phyloP scores from a whole-genome alignment of 2,329 filamentous ascomycete genomes.

The Chaetomium sp. region DNA sequence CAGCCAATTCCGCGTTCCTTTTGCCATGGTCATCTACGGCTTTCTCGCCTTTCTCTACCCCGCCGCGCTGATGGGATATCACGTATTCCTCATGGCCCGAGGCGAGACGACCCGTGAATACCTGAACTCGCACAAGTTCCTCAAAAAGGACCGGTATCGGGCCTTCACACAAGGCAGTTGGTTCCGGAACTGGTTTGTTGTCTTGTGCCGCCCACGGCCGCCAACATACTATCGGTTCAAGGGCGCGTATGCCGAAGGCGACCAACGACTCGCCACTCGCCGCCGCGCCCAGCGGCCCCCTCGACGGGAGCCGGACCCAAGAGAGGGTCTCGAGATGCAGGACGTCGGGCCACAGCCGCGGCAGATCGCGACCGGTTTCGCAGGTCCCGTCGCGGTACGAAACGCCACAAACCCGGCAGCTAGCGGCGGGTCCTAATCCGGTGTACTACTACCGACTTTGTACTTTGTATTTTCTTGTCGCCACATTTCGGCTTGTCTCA shows the following conservation, averaged over 20 bases:
- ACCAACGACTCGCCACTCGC: constrained; percentile 66
- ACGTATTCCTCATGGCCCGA: constrained; percentile 81
- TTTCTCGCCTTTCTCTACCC: constrained; percentile 73
- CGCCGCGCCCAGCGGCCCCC: constrained; percentile 35
- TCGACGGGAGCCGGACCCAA: constrained; percentile 39
- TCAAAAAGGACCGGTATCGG: constrained; percentile 82
- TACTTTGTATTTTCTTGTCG: not conserved
- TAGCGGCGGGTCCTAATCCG: not conserved
- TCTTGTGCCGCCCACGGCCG: constrained; percentile 74
- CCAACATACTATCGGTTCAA: constrained; percentile 91
- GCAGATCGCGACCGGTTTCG: constrained; percentile 38
- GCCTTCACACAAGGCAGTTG: constrained; percentile 77
- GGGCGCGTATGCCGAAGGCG: constrained; percentile 65
- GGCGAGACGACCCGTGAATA: constrained; percentile 96
- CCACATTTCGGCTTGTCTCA: no score
- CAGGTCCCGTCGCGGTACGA: constrained; percentile 46
- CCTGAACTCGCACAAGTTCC: constrained; percentile 91
- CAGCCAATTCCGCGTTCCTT: constrained; percentile 66
- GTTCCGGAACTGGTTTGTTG: constrained; percentile 71
- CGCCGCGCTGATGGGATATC: constrained; percentile 75
- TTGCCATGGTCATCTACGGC: constrained; percentile 83
- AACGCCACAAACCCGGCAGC: not conserved
- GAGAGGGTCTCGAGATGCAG: constrained; percentile 66
- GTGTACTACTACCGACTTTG: not conserved
- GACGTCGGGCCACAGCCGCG: constrained; percentile 41